phyloP scores from a whole-genome alignment of 352 stramenopile genomes.

The Aphanomyces astaci region DNA sequence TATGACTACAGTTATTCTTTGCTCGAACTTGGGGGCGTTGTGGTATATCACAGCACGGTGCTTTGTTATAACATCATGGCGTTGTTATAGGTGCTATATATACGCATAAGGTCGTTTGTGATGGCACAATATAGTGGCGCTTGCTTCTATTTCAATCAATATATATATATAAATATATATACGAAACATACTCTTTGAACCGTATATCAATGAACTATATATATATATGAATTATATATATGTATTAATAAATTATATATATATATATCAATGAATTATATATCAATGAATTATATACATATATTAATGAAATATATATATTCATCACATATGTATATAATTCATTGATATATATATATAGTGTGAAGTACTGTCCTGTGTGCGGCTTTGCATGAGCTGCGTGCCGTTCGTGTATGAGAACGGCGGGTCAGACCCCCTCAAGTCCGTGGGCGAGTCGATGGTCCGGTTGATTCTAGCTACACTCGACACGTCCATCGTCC shows the following conservation, averaged over 20 bases:
- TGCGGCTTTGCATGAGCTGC: slow-evolving; percentile 50
- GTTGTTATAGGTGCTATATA: too few relatives aligned
- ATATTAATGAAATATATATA: too few relatives aligned
- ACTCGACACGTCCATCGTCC: slow-evolving; percentile 56
- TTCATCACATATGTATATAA: not conserved
- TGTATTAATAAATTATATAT: too few relatives aligned
- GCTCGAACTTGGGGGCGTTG: too few relatives aligned
- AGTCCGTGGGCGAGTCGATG: slow-evolving; percentile 34
- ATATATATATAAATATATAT: too few relatives aligned
- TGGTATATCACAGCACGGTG: too few relatives aligned
- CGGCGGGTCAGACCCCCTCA: slow-evolving; percentile 29
- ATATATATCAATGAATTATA: not conserved
- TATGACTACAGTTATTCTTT: too few relatives aligned
- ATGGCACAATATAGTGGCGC: too few relatives aligned
- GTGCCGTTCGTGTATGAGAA: slow-evolving; percentile 52
- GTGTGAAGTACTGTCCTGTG: slow-evolving; percentile 55
- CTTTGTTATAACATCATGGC: too few relatives aligned
- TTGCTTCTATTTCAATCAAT: too few relatives aligned
- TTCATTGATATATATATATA: slow-evolving; percentile 20
- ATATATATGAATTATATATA: too few relatives aligned
- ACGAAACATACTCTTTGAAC: slow-evolving; percentile 19
- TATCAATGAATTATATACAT: not conserved
- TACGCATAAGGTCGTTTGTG: too few relatives aligned
- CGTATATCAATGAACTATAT: not conserved
- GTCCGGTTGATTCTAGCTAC: slow-evolving; percentile 47